Conservation (phyloP, 169 alveolate species). For the Plasmodium malariae region DNA sequence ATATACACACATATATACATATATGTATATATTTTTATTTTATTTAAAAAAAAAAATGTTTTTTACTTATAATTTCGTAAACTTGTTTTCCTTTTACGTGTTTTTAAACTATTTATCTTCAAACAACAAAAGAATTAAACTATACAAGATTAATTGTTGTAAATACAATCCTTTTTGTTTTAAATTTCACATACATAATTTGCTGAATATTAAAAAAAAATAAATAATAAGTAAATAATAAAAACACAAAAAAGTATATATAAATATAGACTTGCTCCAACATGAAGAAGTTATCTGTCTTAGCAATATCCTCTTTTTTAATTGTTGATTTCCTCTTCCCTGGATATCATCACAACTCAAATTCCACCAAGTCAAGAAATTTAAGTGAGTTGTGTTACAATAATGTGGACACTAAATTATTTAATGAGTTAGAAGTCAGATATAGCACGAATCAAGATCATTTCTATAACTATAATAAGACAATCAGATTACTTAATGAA, state of each 20-base stretch:
- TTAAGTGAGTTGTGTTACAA: slow-evolving; percentile 36
- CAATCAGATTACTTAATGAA: slow-evolving; percentile 42
- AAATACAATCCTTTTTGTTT: background rate
- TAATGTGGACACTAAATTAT: slow-evolving; percentile 12
- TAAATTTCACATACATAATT: background rate
- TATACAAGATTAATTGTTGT: background rate
- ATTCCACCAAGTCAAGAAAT: background rate
- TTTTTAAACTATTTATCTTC: slow-evolving; percentile 1
- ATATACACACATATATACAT: background rate
- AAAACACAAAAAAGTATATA: background rate
- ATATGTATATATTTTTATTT: background rate
- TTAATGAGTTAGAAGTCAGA: slow-evolving; percentile 12
- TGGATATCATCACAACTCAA: slow-evolving; percentile 14
- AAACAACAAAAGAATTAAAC: background rate
- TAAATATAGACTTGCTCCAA: background rate
- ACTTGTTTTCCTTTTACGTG: background rate
- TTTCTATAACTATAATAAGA: background rate
- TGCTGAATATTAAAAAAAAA: background rate
- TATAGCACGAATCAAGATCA: background rate
- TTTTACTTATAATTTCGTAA: background rate
- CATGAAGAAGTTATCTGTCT: slow-evolving; percentile 40
- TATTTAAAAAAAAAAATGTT: background rate
- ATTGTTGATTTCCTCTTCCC: slow-evolving; percentile 25
- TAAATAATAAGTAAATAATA: background rate
- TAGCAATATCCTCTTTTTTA: slow-evolving; percentile 41